Base-by-base conservation (phyloP, 768 basidiomycete species). In the Termitomyces heimii region DNA sequence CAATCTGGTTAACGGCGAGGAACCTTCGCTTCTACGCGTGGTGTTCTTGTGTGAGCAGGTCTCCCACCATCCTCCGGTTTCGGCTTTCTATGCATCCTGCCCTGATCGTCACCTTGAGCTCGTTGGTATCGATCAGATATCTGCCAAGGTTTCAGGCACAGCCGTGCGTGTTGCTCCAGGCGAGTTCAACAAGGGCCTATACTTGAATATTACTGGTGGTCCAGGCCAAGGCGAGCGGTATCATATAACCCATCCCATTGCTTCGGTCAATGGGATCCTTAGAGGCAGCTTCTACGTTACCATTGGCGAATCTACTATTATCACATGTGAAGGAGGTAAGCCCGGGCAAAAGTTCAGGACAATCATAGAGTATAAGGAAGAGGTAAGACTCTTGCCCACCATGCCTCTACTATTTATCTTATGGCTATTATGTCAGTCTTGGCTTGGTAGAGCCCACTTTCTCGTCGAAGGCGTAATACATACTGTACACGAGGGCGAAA, bases 41-140 rank as follows among this genome's bases (percentile, higher is more conserved):
- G 81, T 84, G 6, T 96, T 83, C 70, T 72, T 95, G 47, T 96
- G 94, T 14, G 95, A 97, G 70, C 95, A 97, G 71, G 86, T 98
- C 47, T 97, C 92, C 2, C 97, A 99, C 72, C 97, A 99, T 66
- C 97, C 97, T 0, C 97, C 97, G 3, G 83, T 98, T 31, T 96
- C 93, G 1, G 85, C 89, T 0, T 96, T 85, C 67, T 86, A 84
- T 60, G 92, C 89, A 7, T 60, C 74, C 4, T 95, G 92, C 69
- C 92, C 94, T 0, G 74, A 82, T 42, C 82, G 85, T 26, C 81
- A 82, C 31, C 67, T 95, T 42, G 85, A 89, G 60, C 77, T 90
- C 68, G 73, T 72, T 18, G 96, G 94, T 4, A 77, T 94, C 56
- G 96, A 99, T 74, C 96, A 99, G 73, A 94, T 99, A 62, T 80